phyloP scores from a whole-genome alignment of 257 asterid genomes.

The Solanum appendiculatum region DNA sequence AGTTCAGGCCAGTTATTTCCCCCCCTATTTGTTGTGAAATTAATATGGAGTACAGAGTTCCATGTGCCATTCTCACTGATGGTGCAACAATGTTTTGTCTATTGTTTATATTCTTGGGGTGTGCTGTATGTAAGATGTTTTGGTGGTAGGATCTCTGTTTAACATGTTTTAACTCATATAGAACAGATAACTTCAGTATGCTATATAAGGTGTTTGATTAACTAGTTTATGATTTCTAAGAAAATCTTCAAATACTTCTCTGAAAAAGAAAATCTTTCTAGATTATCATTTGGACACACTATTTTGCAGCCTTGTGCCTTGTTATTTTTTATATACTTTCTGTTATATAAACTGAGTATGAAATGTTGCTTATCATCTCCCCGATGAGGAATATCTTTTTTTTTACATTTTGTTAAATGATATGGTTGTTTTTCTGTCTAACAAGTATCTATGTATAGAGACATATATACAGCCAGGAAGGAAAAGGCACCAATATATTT shows the following conservation, averaged over 20 bases:
- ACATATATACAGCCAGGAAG: slow-evolving; percentile 62
- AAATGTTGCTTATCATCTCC: neutral
- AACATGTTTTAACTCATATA: neutral
- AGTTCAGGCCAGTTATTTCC: too few species aligned
- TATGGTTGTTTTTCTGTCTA: neutral
- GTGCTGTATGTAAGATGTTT: neutral
- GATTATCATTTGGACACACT: neutral
- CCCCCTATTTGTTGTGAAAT: too few species aligned
- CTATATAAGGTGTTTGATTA: neutral
- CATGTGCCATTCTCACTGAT: neutral
- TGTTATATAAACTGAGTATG: neutral
- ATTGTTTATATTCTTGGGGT: neutral
- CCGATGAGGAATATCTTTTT: neutral
- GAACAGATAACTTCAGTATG: neutral
- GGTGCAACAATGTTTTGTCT: neutral
- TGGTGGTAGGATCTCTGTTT: neutral
- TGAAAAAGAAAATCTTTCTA: neutral
- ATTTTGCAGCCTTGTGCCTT: neutral
- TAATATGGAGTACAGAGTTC: neutral
- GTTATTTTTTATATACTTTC: neutral
- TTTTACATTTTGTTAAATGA: neutral
- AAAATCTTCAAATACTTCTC: neutral
- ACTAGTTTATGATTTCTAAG: neutral
- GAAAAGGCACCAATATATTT: slow-evolving; percentile 53
- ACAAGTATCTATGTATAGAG: slow-evolving; percentile 37